Conservation (phyloP, 129 eudicot species). For the Dittrichia graveolens region DNA sequence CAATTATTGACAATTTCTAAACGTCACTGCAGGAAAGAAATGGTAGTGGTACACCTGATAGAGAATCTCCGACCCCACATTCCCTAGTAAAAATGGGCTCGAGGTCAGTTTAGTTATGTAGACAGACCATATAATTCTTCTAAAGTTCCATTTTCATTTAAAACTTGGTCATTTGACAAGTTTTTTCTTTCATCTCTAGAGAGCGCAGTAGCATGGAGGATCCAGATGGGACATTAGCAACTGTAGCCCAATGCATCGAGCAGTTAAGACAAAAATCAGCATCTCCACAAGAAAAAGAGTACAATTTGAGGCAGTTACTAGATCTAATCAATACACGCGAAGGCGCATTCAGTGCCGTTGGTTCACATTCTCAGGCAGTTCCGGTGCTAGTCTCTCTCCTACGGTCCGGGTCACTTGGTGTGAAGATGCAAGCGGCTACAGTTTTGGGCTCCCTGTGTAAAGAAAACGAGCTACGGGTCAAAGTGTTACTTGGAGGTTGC, state of each 20-base stretch:
- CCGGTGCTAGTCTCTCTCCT: slow-evolving; percentile 98
- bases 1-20: slow-evolving; percentile 13
- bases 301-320: slow-evolving; percentile 65
- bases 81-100: slow-evolving; percentile 63
- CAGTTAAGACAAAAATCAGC: slow-evolving; percentile 88
- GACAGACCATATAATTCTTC: slow-evolving; percentile 6
- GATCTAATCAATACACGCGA: slow-evolving; percentile 91
- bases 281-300: slow-evolving; percentile 81
- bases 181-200: slow-evolving; percentile 43
- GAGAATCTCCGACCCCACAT: slow-evolving; percentile 81
- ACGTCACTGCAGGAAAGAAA: slow-evolving; percentile 78
- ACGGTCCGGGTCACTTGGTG: slow-evolving; percentile 87
- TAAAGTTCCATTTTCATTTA: slow-evolving; percentile 19
- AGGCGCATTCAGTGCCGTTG: slow-evolving; percentile 96
- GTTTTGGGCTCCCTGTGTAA: slow-evolving; percentile 92
- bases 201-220: slow-evolving; percentile 95
- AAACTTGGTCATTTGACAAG: slow-evolving; percentile 7
- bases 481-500: slow-evolving; percentile 96
- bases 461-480: slow-evolving; percentile 92
- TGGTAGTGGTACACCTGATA: slow-evolving; percentile 66
- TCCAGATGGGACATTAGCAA: slow-evolving; percentile 96
- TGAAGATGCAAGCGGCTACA: slow-evolving; percentile 89
- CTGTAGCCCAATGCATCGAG: slow-evolving; percentile 99
- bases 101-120: slow-evolving; percentile 50
- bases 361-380: slow-evolving; percentile 98